Evolutionary conservation across 1,284 basidiomycete species (phyloP).

Genomic region (Fomitiporia mediterranea): DNA sequence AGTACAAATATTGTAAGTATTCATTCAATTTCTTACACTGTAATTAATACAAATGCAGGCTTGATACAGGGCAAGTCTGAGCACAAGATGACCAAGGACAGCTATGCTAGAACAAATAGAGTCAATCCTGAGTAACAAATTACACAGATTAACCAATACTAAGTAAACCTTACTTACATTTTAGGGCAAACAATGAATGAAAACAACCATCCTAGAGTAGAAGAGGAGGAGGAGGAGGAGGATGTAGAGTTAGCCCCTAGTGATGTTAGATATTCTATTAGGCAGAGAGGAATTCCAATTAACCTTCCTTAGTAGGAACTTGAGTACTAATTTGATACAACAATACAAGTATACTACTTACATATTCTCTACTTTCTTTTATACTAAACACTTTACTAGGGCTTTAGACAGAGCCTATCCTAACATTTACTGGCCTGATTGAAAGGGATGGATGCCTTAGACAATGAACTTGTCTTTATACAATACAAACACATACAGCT

Average conservation of each 20-base stretch:
- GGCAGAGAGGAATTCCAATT: not conserved
- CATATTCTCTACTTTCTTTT: not conserved
- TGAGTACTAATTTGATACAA: slow-evolving; percentile 22
- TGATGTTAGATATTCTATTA: not conserved
- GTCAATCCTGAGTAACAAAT: slow-evolving; percentile 20
- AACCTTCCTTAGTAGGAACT: slow-evolving; percentile 21
- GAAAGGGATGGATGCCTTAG: slow-evolving; percentile 4
- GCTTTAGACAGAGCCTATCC: slow-evolving; percentile 24
- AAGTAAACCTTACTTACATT: not conserved
- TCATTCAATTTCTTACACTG: not conserved
- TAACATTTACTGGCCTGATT: slow-evolving; percentile 25
- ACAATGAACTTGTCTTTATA: slow-evolving; percentile 21
- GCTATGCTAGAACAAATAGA: slow-evolving; percentile 22
- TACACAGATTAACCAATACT: slow-evolving; percentile 18
- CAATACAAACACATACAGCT: slow-evolving; percentile 19
- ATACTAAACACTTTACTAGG: slow-evolving; percentile 20
- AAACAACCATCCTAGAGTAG: not conserved
- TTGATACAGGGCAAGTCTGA: slow-evolving; percentile 18
- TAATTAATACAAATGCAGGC: not conserved
- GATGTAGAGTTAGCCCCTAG: not conserved
- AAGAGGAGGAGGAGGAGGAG: not conserved
- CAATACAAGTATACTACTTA: slow-evolving; percentile 23
- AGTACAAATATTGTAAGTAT: slow-evolving; percentile 28
- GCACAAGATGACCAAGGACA: slow-evolving; percentile 23
- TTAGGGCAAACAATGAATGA: not conserved